Percentiles rank a stretch among this genome's conserved stretches.
phyloP scores from a whole-genome alignment of 2,329 filamentous ascomycete genomes.

The Celoporthe dispersa region DNA sequence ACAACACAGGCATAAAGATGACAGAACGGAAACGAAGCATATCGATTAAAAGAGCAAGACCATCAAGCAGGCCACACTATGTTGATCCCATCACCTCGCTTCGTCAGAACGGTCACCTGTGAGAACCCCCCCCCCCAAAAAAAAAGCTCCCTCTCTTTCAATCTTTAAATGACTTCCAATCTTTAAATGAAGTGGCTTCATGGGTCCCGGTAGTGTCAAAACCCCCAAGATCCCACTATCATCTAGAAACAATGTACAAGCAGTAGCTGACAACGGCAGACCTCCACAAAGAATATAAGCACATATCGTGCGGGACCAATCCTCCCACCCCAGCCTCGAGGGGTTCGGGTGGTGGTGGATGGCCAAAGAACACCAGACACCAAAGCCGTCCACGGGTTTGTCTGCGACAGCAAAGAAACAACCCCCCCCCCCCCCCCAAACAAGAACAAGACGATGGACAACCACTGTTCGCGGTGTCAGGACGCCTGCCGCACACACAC shows the following conservation, averaged over 20 bases:
- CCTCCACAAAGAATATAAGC: background rate
- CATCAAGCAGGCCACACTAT: background rate
- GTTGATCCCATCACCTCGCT: background rate
- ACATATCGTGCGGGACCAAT: background rate
- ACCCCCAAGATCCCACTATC: background rate
- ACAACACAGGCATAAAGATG: background rate
- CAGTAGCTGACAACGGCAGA: background rate
- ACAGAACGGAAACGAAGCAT: background rate
- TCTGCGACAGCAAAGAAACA: background rate
- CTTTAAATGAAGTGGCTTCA: background rate
- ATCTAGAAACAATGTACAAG: background rate
- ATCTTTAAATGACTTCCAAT: background rate
- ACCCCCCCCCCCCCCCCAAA: too few relatives aligned
- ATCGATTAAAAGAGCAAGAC: background rate
- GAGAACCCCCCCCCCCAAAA: background rate
- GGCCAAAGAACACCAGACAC: background rate
- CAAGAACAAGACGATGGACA: background rate
- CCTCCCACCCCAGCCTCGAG: background rate
- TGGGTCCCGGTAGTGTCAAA: background rate
- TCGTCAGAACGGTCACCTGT: background rate
- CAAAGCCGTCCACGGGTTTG: background rate
- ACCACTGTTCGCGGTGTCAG: background rate
- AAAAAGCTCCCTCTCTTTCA: background rate
- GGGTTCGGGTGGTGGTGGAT: background rate
- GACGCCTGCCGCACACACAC: background rate